A percentile compares a stretch with the other conserved stretches of the same genome.
Conservation (phyloP, 2,329 filamentous ascomycete species). For the Amylocarpus encephaloides region DNA sequence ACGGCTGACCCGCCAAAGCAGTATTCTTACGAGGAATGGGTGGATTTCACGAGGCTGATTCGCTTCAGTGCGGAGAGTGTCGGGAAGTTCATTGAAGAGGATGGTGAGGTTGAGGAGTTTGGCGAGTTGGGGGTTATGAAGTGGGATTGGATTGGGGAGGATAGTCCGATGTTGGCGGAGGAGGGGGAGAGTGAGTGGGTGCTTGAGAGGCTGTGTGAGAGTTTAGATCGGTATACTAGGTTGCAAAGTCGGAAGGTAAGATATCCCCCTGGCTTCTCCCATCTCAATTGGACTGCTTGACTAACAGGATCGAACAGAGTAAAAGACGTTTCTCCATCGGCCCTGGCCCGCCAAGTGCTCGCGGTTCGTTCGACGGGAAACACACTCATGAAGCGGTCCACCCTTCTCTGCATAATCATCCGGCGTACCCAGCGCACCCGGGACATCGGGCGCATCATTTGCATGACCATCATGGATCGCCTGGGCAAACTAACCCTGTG, state of each 20-base stretch:
- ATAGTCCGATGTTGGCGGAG: slow-evolving; percentile 59
- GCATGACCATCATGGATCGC: background rate
- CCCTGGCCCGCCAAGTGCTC: background rate
- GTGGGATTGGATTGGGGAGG: slow-evolving; percentile 68
- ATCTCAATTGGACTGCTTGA: background rate
- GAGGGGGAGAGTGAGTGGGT: slow-evolving; percentile 61
- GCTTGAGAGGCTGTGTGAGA: slow-evolving; percentile 59
- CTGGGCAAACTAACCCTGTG: background rate
- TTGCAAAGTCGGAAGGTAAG: slow-evolving; percentile 24
- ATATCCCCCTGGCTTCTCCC: background rate
- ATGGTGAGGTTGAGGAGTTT: slow-evolving; percentile 43
- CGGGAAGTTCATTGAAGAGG: slow-evolving; percentile 44
- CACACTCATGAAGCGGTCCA: background rate
- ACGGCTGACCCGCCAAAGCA: slow-evolving; percentile 39
- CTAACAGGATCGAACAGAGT: background rate
- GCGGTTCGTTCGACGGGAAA: background rate
- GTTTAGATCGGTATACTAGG: slow-evolving; percentile 40
- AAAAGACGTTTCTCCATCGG: background rate
- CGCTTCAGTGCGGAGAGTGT: slow-evolving; percentile 41
- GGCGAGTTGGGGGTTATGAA: slow-evolving; percentile 53
- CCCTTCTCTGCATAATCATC: background rate
- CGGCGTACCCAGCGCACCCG: background rate
- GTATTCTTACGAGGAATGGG: slow-evolving; percentile 65
- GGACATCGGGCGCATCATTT: background rate
- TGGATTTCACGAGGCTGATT: slow-evolving; percentile 57